phyloP scores from a whole-genome alignment of 768 basidiomycete species.

The Rhizopogon sp. region DNA sequence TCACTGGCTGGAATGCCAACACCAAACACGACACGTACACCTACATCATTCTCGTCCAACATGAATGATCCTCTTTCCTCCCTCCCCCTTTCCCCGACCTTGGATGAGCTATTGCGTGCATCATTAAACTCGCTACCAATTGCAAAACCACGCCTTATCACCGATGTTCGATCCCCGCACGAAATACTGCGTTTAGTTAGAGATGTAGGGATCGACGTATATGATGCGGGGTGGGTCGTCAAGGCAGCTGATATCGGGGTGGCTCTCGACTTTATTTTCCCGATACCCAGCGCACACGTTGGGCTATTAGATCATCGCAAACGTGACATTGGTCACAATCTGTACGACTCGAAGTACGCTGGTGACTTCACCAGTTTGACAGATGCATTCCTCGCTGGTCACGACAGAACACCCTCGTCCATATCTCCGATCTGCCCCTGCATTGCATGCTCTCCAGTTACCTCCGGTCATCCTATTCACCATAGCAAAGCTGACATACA shows the following conservation, averaged over 20 bases:
- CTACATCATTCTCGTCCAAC: background rate
- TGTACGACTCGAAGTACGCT: conserved; percentile 56
- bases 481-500: conserved; percentile 41
- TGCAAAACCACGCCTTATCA: conserved; percentile 60
- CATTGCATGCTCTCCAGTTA: conserved; percentile 48
- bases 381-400: conserved; percentile 25
- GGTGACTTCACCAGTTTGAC: conserved; percentile 53
- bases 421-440: conserved; percentile 39
- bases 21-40: background rate
- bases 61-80: background rate
- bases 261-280: conserved; percentile 77
- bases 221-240: conserved; percentile 72
- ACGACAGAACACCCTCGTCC: background rate
- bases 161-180: conserved; percentile 58
- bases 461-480: conserved; percentile 29
- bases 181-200: conserved; percentile 65
- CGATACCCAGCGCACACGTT: conserved; percentile 24
- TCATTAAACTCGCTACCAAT: conserved; percentile 54
- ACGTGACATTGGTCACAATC: conserved; percentile 61
- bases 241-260: conserved; percentile 64
- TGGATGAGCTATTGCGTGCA: conserved; percentile 43
- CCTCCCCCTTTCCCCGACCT: conserved; percentile 1
- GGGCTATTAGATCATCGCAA: background rate
- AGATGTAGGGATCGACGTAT: conserved; percentile 67
- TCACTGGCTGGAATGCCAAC: conserved; percentile 5